Evolutionary conservation across 164 flowering plant species (phyloP).

Genomic region (Umbellularia californica): DNA sequence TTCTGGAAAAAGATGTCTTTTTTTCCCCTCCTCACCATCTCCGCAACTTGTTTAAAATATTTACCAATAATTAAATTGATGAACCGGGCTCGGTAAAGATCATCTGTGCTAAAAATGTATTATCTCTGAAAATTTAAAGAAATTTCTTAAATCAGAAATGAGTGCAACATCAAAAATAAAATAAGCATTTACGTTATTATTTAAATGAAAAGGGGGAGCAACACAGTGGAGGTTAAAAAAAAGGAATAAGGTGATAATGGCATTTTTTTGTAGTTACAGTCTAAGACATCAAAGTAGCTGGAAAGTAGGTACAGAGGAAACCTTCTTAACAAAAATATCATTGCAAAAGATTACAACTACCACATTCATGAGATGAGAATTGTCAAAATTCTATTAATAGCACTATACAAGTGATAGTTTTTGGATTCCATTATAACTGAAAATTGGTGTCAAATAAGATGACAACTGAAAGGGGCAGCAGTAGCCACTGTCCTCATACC

Average conservation of each 20-base stretch:
- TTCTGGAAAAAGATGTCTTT: neutral
- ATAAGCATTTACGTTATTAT: neutral
- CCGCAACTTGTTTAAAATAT: neutral
- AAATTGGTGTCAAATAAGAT: neutral
- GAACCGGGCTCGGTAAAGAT: too few relatives aligned
- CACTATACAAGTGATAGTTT: neutral
- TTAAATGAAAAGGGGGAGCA: neutral
- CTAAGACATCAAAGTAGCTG: neutral
- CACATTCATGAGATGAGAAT: neutral
- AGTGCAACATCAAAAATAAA: neutral
- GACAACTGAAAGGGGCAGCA: neutral
- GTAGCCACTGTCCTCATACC: slow-evolving; percentile 31
- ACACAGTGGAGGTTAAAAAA: neutral
- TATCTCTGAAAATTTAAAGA: too few relatives aligned
- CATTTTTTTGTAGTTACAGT: neutral
- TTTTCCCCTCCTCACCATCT: neutral
- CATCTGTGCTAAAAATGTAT: too few relatives aligned
- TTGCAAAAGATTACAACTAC: neutral
- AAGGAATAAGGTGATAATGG: neutral
- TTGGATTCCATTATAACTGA: neutral
- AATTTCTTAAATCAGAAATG: too few relatives aligned
- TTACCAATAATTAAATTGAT: neutral
- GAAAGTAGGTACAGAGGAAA: neutral
- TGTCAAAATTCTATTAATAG: neutral
- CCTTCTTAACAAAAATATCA: neutral